Base-by-base conservation (phyloP, 2,329 filamentous ascomycete genomes). In the Fusarium brachygibbosum region DNA sequence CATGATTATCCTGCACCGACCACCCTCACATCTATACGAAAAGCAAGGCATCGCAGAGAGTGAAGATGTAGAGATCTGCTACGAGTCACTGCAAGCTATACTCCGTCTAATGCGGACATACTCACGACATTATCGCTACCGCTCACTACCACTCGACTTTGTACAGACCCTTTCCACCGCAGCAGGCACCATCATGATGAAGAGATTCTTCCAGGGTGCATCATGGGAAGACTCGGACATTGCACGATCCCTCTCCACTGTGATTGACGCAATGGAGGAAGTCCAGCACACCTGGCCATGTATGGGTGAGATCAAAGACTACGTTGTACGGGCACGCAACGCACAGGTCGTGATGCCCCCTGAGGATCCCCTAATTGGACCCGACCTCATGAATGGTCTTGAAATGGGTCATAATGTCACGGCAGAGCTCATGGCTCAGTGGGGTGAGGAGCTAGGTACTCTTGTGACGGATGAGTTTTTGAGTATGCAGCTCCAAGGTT, bases 1-100 rank as follows among this genome's bases (percentile, higher is more conserved):
- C 48, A 84, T 85, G 82, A 85, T 85, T 21, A 84, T 86, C 49
- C 79, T 86, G 4, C 83, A 85, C 62, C 80, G 84, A 1, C 84
- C 84, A 3, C 83, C 83, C 2, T 80, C 78, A 4, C 80, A 83
- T 49, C 75, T 82, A 37, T 79, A 84, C 40, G 76, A 78, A 58
- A 80, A 80, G 35, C 76, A 77, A 2, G 79, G 76, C 2, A 78
- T 82, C 14, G 74, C 78, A 5, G 77, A 77, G 7, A 80, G 79
- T 31, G 82, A 84, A 59, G 83, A 84, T 37, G 79, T 86, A 10
- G 79, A 84, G 55, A 83, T 84, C 13, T 86, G 84, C 74, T 84
- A 85, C 66, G 80, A 83, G 58, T 85, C 83, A 1, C 73, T 85
- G 1, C 78, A 80, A 17, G 81, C 81, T 12, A 80, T 86, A 19